Percentiles rank a stretch among this genome's conserved stretches.
Conservation (phyloP, 2,329 filamentous ascomycete species). For the Claviceps lovelessii region DNA sequence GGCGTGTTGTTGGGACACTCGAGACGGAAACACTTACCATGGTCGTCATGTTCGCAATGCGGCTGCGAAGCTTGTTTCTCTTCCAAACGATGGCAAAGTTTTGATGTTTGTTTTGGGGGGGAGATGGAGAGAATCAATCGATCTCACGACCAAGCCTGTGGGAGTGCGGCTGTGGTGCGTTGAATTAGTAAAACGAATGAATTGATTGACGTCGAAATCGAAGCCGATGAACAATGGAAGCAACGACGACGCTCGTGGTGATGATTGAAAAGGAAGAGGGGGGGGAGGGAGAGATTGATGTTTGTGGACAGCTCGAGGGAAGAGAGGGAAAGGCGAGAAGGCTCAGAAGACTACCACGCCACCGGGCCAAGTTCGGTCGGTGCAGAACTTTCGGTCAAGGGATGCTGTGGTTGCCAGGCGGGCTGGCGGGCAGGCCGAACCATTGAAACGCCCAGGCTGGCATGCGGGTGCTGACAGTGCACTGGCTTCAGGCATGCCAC, state of each 20-base stretch:
- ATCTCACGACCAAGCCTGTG: neutral
- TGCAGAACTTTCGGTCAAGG: conserved; percentile 1
- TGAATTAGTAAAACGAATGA: neutral
- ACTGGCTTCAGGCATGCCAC: neutral
- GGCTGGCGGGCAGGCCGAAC: conserved; percentile 1
- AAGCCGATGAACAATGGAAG: neutral
- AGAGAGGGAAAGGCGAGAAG: neutral
- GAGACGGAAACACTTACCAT: conserved; percentile 27
- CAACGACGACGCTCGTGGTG: neutral
- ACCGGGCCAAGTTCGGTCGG: conserved; percentile 8
- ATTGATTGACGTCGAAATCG: neutral
- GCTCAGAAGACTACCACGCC: conserved; percentile 5
- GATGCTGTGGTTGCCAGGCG: neutral
- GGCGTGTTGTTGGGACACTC: neutral
- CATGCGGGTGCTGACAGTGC: neutral
- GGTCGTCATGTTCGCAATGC: conserved; percentile 31
- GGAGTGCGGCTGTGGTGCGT: neutral
- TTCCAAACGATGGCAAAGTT: conserved; percentile 8
- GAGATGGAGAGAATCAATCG: neutral
- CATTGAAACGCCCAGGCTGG: neutral
- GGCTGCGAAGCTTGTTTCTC: conserved; percentile 10
- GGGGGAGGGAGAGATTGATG: neutral
- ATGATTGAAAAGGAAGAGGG: neutral
- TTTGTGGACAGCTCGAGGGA: neutral
- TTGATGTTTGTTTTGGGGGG: neutral